A percentile compares a stretch with the other conserved stretches of the same genome.
Evolutionary conservation across 306 rosid species (phyloP).

Genomic region (Quillaja saponaria): DNA sequence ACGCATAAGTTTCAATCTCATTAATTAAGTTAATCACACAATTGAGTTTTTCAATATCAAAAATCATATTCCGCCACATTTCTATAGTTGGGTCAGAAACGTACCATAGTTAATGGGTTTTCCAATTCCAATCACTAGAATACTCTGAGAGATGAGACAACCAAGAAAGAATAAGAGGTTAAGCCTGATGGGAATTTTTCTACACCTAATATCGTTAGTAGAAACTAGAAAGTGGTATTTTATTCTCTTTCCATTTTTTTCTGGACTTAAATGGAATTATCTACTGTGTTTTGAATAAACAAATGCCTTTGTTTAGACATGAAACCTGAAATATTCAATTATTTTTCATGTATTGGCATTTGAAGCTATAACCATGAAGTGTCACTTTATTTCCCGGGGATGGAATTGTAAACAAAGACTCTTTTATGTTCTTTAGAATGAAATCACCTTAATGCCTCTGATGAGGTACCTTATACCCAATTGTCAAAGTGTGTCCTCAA

Average conservation of each 20-base stretch:
- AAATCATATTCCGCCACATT: slow-evolving; percentile 2
- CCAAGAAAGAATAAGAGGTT: slow-evolving; percentile 62
- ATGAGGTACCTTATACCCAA: no score
- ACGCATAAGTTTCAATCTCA: not conserved
- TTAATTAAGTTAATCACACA: not conserved
- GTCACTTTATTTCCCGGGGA: no score
- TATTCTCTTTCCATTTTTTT: slow-evolving; percentile 14
- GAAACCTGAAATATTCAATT: no score
- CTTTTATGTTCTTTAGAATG: no score
- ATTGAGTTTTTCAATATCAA: not conserved
- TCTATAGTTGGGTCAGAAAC: slow-evolving; percentile 6
- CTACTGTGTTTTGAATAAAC: no score
- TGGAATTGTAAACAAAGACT: no score
- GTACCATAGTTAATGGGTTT: slow-evolving; percentile 35
- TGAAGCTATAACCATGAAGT: no score
- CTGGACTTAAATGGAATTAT: no score
- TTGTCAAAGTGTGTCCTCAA: no score
- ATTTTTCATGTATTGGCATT: no score
- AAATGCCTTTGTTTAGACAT: no score
- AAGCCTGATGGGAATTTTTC: slow-evolving; percentile 45
- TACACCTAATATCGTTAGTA: slow-evolving; percentile 33
- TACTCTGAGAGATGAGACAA: slow-evolving; percentile 56
- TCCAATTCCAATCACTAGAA: slow-evolving; percentile 10
- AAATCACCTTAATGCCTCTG: no score
- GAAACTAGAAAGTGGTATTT: slow-evolving; percentile 76